phyloP scores from a whole-genome alignment of 179 eudicot species.

The Beta lomatogona region DNA sequence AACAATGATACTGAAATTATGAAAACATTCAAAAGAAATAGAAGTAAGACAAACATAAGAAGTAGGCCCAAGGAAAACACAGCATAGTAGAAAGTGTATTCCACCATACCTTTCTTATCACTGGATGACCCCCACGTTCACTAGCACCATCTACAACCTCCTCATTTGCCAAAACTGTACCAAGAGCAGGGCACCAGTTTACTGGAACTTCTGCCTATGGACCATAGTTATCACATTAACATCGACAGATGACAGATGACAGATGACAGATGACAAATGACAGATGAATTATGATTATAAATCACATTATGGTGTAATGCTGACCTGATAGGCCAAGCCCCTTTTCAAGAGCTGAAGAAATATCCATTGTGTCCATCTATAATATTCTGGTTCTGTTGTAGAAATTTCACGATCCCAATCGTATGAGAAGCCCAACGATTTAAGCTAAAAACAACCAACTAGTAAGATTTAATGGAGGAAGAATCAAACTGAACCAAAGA shows the following conservation, averaged over 20 bases:
- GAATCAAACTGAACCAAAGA: slow-evolving; percentile 8
- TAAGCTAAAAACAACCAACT: slow-evolving; percentile 53
- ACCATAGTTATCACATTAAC: slow-evolving; percentile 10
- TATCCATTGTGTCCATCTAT: slow-evolving; percentile 99
- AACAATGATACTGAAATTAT: slow-evolving; percentile 87
- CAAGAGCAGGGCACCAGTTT: slow-evolving; percentile 99
- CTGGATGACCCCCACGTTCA: slow-evolving; percentile 99
- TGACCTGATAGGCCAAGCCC: slow-evolving; percentile 97
- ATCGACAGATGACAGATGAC: not conserved
- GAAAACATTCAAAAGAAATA: slow-evolving; percentile 54
- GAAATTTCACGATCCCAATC: slow-evolving; percentile 99
- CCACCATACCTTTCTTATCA: slow-evolving; percentile 78
- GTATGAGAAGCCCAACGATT: slow-evolving; percentile 92
- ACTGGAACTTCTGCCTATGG: slow-evolving; percentile 95
- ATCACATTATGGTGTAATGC: slow-evolving; percentile 5
- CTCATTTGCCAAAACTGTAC: slow-evolving; percentile 98
- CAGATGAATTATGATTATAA: not conserved
- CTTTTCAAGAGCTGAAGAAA: slow-evolving; percentile 92
- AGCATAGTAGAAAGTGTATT: slow-evolving; percentile 23
- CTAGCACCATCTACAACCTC: slow-evolving; percentile 98
- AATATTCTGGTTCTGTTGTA: slow-evolving; percentile 94
- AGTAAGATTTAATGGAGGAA: slow-evolving; percentile 26
- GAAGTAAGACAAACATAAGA: slow-evolving; percentile 46
- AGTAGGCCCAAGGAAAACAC: slow-evolving; percentile 10
- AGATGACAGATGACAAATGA: not conserved